Evolutionary conservation across 2,329 filamentous ascomycete species (phyloP).

Genomic region (Paecilomyces variotii): DNA sequence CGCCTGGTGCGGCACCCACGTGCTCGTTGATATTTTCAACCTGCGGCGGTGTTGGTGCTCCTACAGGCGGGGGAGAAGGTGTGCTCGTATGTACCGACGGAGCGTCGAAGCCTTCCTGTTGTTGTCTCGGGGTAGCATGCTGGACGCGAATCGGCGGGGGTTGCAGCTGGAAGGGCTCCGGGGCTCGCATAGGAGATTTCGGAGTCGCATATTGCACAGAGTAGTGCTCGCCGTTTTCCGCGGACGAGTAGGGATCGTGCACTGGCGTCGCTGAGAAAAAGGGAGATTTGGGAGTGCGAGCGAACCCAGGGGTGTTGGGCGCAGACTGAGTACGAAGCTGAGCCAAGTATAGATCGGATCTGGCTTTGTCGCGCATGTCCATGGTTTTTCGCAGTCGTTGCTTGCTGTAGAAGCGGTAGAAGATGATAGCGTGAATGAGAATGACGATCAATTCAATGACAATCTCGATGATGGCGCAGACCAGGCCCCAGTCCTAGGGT

Average conservation of each 20-base stretch:
- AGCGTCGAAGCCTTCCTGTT: slow-evolving; percentile 55
- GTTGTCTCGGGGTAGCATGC: slow-evolving; percentile 63
- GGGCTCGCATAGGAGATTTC: slow-evolving; percentile 51
- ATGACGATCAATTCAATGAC: slow-evolving; percentile 89
- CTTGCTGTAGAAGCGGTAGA: slow-evolving; percentile 97
- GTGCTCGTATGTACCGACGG: slow-evolving; percentile 8
- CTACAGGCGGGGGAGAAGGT: slow-evolving; percentile 14
- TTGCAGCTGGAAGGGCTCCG: slow-evolving; percentile 72
- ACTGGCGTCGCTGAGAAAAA: slow-evolving; percentile 28
- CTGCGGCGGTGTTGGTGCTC: slow-evolving; percentile 18
- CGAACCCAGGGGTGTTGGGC: slow-evolving; percentile 88
- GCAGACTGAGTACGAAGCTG: slow-evolving; percentile 78
- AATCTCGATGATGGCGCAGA: slow-evolving; percentile 96
- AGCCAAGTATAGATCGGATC: slow-evolving; percentile 89
- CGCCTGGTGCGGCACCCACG: slow-evolving; percentile 63
- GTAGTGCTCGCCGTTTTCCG: slow-evolving; percentile 44
- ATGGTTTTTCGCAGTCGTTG: slow-evolving; percentile 92
- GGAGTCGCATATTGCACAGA: slow-evolving; percentile 51
- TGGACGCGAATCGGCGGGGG: slow-evolving; percentile 73
- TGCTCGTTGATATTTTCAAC: slow-evolving; percentile 52
- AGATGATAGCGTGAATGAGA: slow-evolving; percentile 84
- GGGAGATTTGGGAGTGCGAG: slow-evolving; percentile 54
- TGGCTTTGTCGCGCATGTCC: slow-evolving; percentile 87
- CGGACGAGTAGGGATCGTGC: slow-evolving; percentile 39
- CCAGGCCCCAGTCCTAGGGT: slow-evolving; percentile 77